Percentiles rank a stretch among this genome's conserved stretches.
These are phyloP conservation scores for Hypericum androsaemum DNA, from an alignment of 345 rosid species.

Conservation along the genomic window DNA sequence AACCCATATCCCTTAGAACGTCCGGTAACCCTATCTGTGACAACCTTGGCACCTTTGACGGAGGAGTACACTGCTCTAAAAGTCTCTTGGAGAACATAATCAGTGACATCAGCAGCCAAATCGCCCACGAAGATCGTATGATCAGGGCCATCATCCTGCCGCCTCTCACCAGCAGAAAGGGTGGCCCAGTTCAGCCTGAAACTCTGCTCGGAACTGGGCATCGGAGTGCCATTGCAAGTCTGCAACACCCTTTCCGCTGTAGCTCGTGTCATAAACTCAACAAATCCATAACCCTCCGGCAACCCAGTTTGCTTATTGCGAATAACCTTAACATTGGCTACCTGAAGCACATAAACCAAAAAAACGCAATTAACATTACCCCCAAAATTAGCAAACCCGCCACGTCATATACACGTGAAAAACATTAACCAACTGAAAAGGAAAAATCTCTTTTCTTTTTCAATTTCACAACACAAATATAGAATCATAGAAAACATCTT, in stretches of 20 bases:
- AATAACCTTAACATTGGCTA: constrained; percentile 71
- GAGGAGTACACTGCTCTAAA: constrained; percentile 54
- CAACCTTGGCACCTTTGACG: constrained; percentile 87
- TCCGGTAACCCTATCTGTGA: constrained; percentile 81
- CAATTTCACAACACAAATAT: no score
- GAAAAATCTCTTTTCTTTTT: no score
- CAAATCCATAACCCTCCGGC: constrained; percentile 85
- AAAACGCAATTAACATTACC: neutral
- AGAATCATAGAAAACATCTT: no score
- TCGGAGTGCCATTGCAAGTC: constrained; percentile 60
- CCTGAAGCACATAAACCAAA: constrained; percentile 22
- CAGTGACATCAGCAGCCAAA: constrained; percentile 84
- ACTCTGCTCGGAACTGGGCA: constrained; percentile 71
- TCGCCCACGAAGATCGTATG: constrained; percentile 86
- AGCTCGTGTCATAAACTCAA: constrained; percentile 57
- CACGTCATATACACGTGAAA: no score
- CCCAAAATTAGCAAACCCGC: no score
- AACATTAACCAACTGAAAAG: no score
- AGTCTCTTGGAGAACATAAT: constrained; percentile 61
- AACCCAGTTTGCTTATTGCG: constrained; percentile 60
- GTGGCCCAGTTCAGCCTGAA: constrained; percentile 91
- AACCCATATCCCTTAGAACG: constrained; percentile 96
- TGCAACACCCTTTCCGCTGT: constrained; percentile 78
- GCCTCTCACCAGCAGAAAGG: constrained; percentile 78
- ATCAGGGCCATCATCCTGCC: constrained; percentile 78